Evolutionary conservation across 352 stramenopile species (phyloP).

Genomic region (Phytopythium ostracodes): DNA sequence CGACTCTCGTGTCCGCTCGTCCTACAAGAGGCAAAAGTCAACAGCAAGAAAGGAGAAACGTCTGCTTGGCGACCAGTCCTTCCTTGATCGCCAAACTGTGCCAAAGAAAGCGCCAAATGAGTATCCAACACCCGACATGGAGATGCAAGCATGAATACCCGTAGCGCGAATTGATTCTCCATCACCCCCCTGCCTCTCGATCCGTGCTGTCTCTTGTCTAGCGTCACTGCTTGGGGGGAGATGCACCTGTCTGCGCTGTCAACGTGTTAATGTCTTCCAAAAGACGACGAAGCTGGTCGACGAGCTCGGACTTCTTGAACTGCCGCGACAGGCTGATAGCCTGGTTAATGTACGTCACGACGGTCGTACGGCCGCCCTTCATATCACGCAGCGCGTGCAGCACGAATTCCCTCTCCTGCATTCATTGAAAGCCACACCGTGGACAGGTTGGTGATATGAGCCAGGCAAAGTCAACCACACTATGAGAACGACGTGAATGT

Average conservation of each 20-base stretch:
- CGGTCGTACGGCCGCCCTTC: conserved; percentile 54
- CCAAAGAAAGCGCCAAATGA: neutral
- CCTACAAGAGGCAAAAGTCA: neutral
- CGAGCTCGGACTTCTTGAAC: conserved; percentile 67
- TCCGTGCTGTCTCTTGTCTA: neutral
- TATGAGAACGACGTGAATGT: neutral
- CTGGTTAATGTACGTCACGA: conserved; percentile 71
- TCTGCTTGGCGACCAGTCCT: neutral
- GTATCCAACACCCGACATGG: neutral
- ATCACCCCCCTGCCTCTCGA: neutral
- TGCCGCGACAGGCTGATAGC: conserved; percentile 54
- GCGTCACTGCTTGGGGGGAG: neutral
- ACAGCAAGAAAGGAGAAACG: neutral
- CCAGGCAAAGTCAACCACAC: too few relatives aligned
- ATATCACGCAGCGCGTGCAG: conserved; percentile 64
- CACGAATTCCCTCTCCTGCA: conserved; percentile 77
- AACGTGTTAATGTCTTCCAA: conserved; percentile 20
- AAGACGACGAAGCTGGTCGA: conserved; percentile 41
- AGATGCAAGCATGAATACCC: neutral
- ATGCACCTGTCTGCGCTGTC: neutral
- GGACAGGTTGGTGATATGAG: neutral
- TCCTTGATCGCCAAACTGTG: neutral
- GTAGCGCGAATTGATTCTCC: neutral
- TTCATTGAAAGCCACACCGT: neutral
- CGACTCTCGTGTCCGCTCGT: neutral